Base-by-base conservation (phyloP, 495 filamentous ascomycete species). In the Geoglossum glabrum region DNA sequence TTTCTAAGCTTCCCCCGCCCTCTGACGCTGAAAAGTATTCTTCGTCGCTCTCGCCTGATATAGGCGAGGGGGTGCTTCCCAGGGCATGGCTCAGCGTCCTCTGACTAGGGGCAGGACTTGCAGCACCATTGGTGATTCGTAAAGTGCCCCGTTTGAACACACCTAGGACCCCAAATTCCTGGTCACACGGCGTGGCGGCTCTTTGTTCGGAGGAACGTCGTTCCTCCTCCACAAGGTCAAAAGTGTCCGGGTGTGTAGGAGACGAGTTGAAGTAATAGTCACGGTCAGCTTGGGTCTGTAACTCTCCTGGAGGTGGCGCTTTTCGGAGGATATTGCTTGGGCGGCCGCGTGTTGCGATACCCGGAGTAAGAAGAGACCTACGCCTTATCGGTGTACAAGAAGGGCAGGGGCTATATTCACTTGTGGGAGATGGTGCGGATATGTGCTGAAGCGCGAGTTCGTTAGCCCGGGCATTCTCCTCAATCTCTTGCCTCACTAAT, bases 111-210 rank as follows among this genome's bases (percentile, higher is more conserved):
- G 19, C 54, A 15, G 59, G 59, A 27, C 38, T 49, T 31, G 55
- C 54, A 6, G 59, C 51, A 19, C 59, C 59, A 19, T 60, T 60
- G 55, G 59, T 60, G 15, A 60, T 33, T 36, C 34, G 54, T 11
- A 60, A 28, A 19, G 28, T 60, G 5, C 59, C 54, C 38, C 15
- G 59, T 7, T 23, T 34, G 26, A 60, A 60, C 11, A 27, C 54
- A 30, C 59, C 52, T 36, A 60, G 27, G 27, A 60, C 33, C 3
- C 17, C 23, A 45, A 60, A 47, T 21, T 60, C 59, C 13, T 49
- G n/a, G 25, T 47, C 59, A 7, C 28, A 59, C 15, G 59, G 59
- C 19, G 59, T 60, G 34, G 59, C 60, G 54, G 25, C 54, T 36
- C 57, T 56, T 19, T 0, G 28, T 15, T 0, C 17, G 26, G 57